Evolutionary conservation across 129 eudicot genomes (phyloP), one percentile per base, ranked within the genome.

Genomic region (Logfia minima): DNA sequence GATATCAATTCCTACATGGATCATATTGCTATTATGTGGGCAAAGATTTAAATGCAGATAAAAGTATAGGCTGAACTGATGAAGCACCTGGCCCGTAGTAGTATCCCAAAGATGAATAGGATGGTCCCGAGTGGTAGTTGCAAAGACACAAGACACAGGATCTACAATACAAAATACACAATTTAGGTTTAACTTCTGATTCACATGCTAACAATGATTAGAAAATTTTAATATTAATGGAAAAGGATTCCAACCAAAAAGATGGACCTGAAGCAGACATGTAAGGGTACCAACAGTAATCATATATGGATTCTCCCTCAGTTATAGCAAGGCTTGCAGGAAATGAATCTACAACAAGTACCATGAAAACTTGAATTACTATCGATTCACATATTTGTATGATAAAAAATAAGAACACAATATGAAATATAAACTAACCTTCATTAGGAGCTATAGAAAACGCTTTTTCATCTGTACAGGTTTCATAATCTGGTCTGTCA

Each of bases 101-200:
- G 90, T 76, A 86, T 94, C 98, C 97, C 93, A 94, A 37, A 94
- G 98, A 86, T 94, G 98, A 83, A 94, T 86, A 66, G 98, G 98
- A 74, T 94, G 98, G 80, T 94, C 97, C 16, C 98, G 89, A n/a
- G 97, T 91, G 59, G 96, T 87, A 43, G 86, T 91, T 28, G 97
- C 97, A 75, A 94, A 89, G 63, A 94, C 98, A 75, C 97, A 89
- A 61, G 92, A 85, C 19, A 86, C 91, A 19, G 92, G 90, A 85
- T 86, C 98, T 94, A 82, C 60, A 72, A 82, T 43, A n/a, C n/a
- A 53, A n/a, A 63, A 35, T 11, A 18, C 31, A 59, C 21, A 6
- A 64, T 8, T 31, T 14, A 10, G 10, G 66, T 83, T 83, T 69
- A 73, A 60, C 51, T 51, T 29, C 23, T 66, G 48, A 69, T 79